phyloP scores from a whole-genome alignment of 2,329 filamentous ascomycete species.

The Xylariaceae sp. region DNA sequence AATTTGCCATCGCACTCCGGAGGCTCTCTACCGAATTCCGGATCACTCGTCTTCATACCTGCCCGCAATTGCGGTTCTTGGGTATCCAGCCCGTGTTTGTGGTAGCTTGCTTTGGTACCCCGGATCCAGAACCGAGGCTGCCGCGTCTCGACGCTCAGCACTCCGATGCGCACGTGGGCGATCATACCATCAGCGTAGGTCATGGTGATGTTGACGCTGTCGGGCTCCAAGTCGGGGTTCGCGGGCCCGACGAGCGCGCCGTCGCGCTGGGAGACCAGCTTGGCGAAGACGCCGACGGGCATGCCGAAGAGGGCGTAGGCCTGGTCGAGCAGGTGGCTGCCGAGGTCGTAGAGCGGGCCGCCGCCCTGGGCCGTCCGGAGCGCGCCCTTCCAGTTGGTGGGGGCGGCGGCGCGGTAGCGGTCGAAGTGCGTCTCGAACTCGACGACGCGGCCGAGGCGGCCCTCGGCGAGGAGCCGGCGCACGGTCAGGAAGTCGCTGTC shows the following conservation, averaged over 20 bases:
- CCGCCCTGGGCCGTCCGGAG: neutral
- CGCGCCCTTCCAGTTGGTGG: constrained; percentile 62
- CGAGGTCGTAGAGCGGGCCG: neutral
- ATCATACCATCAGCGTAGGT: constrained; percentile 61
- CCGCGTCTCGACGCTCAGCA: constrained; percentile 62
- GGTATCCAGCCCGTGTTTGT: constrained; percentile 65
- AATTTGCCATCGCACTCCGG: constrained; percentile 54
- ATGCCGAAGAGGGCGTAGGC: constrained; percentile 66
- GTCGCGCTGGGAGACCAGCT: constrained; percentile 62
- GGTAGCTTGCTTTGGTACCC: constrained; percentile 69
- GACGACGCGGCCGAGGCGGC: constrained; percentile 63
- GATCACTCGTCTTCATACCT: constrained; percentile 57
- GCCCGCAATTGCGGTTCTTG: constrained; percentile 71
- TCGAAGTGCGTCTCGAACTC: constrained; percentile 82
- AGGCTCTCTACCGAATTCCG: constrained; percentile 61
- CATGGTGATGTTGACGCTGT: constrained; percentile 60
- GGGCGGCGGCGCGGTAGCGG: constrained; percentile 59
- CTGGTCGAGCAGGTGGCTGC: constrained; percentile 74
- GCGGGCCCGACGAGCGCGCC: constrained; percentile 31
- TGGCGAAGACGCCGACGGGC: constrained; percentile 62
- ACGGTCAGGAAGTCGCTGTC: constrained; percentile 74
- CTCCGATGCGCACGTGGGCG: constrained; percentile 65
- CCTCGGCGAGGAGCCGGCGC: constrained; percentile 54
- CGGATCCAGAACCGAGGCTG: constrained; percentile 76
- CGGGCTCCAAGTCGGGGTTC: constrained; percentile 43